Conservation (phyloP, 495 filamentous ascomycete species). For the Cryomyces minteri region DNA sequence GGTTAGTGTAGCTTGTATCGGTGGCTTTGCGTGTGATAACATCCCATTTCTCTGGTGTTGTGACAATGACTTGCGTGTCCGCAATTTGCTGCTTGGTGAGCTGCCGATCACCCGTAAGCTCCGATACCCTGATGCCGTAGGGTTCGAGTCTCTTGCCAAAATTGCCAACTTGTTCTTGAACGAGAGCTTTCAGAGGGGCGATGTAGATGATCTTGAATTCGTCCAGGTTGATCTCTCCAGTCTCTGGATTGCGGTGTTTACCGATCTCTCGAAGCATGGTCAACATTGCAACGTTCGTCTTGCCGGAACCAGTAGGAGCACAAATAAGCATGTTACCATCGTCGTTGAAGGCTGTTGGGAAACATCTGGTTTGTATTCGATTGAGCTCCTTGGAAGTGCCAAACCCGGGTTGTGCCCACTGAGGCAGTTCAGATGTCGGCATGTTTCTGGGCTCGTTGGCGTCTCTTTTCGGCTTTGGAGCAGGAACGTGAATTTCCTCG, state of each 20-base stretch:
- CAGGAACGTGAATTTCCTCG: conserved; percentile 92
- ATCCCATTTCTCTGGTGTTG: conserved; percentile 97
- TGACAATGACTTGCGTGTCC: conserved; percentile 96
- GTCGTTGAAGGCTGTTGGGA: conserved; percentile 73
- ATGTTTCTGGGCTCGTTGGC: conserved; percentile 60
- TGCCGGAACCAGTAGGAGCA: conserved; percentile 91
- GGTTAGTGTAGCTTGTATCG: conserved; percentile 89
- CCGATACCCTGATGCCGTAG: conserved; percentile 80
- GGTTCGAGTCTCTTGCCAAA: conserved; percentile 81
- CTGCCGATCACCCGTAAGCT: conserved; percentile 92
- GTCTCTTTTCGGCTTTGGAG: conserved; percentile 67
- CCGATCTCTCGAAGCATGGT: conserved; percentile 92
- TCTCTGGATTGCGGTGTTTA: conserved; percentile 72
- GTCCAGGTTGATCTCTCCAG: conserved; percentile 81
- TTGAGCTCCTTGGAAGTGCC: conserved; percentile 68
- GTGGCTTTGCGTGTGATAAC: conserved; percentile 97
- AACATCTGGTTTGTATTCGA: conserved; percentile 88
- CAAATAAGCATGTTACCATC: conserved; percentile 97
- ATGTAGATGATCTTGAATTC: conserved; percentile 97
- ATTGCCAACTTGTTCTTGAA: conserved; percentile 94
- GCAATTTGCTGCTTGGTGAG: conserved; percentile 97
- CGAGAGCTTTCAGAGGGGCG: conserved; percentile 82
- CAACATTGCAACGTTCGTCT: conserved; percentile 98
- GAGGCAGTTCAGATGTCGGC: conserved; percentile 70
- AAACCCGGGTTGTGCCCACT: conserved; percentile 81